phyloP scores from a whole-genome alignment of 2,329 filamentous ascomycete species.

The Akanthomyces muscarius region DNA sequence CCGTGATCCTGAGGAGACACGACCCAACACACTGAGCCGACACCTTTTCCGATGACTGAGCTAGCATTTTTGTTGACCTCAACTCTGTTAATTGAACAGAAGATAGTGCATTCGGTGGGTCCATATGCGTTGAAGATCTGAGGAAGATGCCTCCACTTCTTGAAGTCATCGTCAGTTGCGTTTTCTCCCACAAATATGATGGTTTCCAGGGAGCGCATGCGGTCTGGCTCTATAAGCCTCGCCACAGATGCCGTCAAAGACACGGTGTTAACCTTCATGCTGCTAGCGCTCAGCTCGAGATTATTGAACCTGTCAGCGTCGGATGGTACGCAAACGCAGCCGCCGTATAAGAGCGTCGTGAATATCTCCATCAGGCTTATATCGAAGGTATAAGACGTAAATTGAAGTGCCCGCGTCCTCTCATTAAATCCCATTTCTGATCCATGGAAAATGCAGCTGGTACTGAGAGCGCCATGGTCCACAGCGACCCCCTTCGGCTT shows the following conservation, averaged over 20 bases:
- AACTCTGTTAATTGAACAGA: constrained; percentile 2
- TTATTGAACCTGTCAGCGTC: constrained; percentile 43
- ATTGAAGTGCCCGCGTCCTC: constrained; percentile 49
- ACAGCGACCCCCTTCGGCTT: constrained; percentile 28
- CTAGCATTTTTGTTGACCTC: neutral
- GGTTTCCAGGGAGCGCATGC: constrained; percentile 11
- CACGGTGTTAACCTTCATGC: constrained; percentile 44
- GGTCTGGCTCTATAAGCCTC: neutral
- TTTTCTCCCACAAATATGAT: constrained; percentile 15
- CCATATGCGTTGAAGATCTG: constrained; percentile 38
- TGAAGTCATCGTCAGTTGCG: constrained; percentile 21
- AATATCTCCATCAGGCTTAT: constrained; percentile 42
- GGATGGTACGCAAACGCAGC: constrained; percentile 51
- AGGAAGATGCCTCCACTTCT: constrained; percentile 24
- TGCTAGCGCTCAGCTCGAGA: constrained; percentile 41
- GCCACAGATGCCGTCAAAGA: constrained; percentile 37
- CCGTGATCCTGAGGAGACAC: constrained; percentile 8
- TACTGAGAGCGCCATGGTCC: constrained; percentile 49
- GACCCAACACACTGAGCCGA: constrained; percentile 11
- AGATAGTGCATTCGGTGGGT: constrained; percentile 37
- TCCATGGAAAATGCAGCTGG: constrained; percentile 46
- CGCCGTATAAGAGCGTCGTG: constrained; percentile 45
- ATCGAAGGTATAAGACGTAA: constrained; percentile 49
- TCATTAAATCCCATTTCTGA: constrained; percentile 42
- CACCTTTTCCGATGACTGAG: constrained; percentile 11